Conservation (phyloP, 257 asterid species). For the Nicotiana obtusifolia region DNA sequence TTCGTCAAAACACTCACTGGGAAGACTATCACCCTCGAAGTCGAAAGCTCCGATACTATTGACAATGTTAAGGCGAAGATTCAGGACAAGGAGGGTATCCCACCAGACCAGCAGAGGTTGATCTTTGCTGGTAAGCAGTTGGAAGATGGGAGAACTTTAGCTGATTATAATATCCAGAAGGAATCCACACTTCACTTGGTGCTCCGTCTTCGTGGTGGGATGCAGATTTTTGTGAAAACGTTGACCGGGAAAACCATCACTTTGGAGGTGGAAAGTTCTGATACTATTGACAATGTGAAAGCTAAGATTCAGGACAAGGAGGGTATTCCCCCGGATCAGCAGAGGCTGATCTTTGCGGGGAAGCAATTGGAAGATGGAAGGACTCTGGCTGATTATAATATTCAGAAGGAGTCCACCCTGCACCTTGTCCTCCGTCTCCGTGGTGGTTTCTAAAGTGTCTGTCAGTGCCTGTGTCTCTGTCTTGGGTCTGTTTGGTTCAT, state of each 20-base stretch:
- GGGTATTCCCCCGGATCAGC: slow-evolving; percentile 17
- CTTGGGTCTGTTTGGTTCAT: background rate
- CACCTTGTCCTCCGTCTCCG: slow-evolving; percentile 10
- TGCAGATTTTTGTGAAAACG: slow-evolving; percentile 19
- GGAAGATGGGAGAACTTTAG: background rate
- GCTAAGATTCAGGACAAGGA: slow-evolving; percentile 20
- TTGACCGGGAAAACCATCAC: slow-evolving; percentile 17
- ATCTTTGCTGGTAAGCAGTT: slow-evolving; percentile 1
- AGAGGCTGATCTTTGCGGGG: slow-evolving; percentile 16
- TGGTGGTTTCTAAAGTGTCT: background rate
- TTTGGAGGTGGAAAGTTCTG: slow-evolving; percentile 16
- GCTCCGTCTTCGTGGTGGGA: background rate
- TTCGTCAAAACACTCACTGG: background rate
- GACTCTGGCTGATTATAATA: slow-evolving; percentile 13
- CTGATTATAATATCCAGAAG: background rate
- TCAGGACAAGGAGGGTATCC: background rate
- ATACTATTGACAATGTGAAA: slow-evolving; percentile 11
- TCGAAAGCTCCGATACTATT: background rate
- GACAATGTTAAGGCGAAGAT: background rate
- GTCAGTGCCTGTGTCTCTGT: background rate
- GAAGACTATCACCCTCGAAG: background rate
- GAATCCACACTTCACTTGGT: background rate
- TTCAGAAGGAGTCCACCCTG: slow-evolving; percentile 15
- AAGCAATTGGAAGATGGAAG: slow-evolving; percentile 16
- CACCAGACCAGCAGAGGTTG: background rate